Conservation (phyloP, 2,329 filamentous ascomycete species). For the Botrytis sinoallii region DNA sequence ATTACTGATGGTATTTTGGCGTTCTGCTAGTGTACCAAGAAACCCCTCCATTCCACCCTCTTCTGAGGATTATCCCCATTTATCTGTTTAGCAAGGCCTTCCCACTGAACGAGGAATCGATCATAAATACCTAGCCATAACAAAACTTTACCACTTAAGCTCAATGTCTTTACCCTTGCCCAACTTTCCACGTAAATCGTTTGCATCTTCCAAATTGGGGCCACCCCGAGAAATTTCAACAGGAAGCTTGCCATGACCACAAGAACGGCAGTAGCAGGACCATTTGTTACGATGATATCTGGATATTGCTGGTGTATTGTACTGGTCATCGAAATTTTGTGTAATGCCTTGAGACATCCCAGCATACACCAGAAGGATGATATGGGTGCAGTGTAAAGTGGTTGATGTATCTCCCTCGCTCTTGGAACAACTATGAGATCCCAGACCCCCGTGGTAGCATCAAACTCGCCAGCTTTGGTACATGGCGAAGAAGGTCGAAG, state of each 20-base stretch:
- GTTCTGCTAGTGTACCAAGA: constrained; percentile 34
- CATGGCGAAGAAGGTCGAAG: constrained; percentile 14
- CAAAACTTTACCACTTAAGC: constrained; percentile 78
- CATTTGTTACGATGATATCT: constrained; percentile 79
- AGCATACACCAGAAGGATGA: constrained; percentile 64
- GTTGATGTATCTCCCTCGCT: constrained; percentile 79
- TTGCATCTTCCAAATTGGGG: constrained; percentile 59
- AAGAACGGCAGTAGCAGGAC: constrained; percentile 82
- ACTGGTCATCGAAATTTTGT: constrained; percentile 32
- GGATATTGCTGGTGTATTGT: constrained; percentile 50
- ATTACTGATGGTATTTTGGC: background rate
- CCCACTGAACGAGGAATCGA: constrained; percentile 80
- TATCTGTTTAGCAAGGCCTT: constrained; percentile 40
- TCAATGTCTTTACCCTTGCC: constrained; percentile 79
- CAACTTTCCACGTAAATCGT: constrained; percentile 90
- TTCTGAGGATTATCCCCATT: constrained; percentile 28
- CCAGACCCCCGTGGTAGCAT: constrained; percentile 32
- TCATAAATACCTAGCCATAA: constrained; percentile 64
- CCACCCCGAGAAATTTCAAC: constrained; percentile 48
- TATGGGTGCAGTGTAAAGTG: constrained; percentile 68
- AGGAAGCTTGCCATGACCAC: constrained; percentile 58
- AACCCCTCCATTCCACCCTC: constrained; percentile 36
- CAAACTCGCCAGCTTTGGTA: constrained; percentile 22
- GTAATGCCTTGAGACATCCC: constrained; percentile 57
- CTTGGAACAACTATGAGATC: constrained; percentile 65